phyloP scores from a whole-genome alignment of 345 rosid genomes.

The Chamaenerion angustifolium region DNA sequence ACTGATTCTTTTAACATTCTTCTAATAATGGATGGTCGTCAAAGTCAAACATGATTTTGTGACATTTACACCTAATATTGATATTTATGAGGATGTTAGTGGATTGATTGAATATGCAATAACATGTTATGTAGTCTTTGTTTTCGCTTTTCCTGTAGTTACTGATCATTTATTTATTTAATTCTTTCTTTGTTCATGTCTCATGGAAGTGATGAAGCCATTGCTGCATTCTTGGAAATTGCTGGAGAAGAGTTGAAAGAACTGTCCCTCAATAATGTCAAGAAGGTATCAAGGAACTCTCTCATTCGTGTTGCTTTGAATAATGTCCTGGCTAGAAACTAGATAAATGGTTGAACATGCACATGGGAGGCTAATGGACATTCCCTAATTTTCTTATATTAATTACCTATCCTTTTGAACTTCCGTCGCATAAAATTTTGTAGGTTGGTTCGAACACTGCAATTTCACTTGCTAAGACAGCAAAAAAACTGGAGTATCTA shows the following conservation, averaged over 20 bases:
- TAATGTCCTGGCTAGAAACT: too few relatives aligned
- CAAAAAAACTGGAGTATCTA: constrained; percentile 36
- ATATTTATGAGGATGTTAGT: too few relatives aligned
- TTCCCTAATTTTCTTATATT: not conserved
- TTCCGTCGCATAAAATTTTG: not conserved
- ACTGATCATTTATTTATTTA: not conserved
- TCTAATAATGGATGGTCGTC: too few relatives aligned
- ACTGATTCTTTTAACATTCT: too few relatives aligned
- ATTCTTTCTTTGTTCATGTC: not conserved
- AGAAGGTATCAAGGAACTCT: constrained; percentile 26
- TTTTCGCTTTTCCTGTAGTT: too few relatives aligned
- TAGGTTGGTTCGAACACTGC: constrained; percentile 69
- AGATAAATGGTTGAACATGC: too few relatives aligned
- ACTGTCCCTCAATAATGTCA: constrained; percentile 57
- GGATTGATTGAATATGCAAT: too few relatives aligned
- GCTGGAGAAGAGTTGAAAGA: constrained; percentile 53
- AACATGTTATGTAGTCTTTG: too few relatives aligned
- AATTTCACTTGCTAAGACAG: constrained; percentile 42
- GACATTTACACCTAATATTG: too few relatives aligned
- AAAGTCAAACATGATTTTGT: too few relatives aligned
- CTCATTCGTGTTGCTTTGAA: too few relatives aligned
- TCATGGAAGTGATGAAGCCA: constrained; percentile 66
- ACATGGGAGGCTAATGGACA: too few relatives aligned
- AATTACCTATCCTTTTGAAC: constrained; percentile 4
- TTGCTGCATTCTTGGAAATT: constrained; percentile 79